Evolutionary conservation across 441 rosid genomes (phyloP).

Genomic region (Brassica hybrid): DNA sequence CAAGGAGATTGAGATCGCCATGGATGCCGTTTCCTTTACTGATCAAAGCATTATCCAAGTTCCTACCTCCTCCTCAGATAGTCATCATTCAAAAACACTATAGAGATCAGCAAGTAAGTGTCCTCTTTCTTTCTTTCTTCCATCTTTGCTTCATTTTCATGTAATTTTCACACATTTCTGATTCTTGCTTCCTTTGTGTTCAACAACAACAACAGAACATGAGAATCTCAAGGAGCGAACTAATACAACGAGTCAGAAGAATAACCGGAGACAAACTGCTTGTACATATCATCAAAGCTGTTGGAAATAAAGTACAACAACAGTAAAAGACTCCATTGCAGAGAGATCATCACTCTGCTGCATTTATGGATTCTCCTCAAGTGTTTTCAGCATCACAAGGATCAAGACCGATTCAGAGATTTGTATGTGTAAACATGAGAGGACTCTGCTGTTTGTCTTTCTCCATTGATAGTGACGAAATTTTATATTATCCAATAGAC

Average conservation of each 20-base stretch:
- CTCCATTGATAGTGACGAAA: slow-evolving; percentile 29
- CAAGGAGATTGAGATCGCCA: slow-evolving; percentile 58
- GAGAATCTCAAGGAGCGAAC: slow-evolving; percentile 65
- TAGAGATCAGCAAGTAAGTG: slow-evolving; percentile 59
- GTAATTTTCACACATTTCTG: slow-evolving; percentile 14
- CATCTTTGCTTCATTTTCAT: neutral
- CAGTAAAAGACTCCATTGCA: slow-evolving; percentile 21
- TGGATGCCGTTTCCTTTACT: slow-evolving; percentile 81
- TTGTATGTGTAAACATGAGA: slow-evolving; percentile 11
- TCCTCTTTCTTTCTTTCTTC: neutral
- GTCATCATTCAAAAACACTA: slow-evolving; percentile 57
- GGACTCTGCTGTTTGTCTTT: neutral
- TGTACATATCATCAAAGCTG: slow-evolving; percentile 67
- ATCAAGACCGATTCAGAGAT: slow-evolving; percentile 3
- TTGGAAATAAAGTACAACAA: slow-evolving; percentile 52
- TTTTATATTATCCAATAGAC: neutral
- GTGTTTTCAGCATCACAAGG: neutral
- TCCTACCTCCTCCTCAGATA: slow-evolving; percentile 54
- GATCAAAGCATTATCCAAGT: slow-evolving; percentile 65
- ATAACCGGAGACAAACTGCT: slow-evolving; percentile 76
- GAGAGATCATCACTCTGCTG: slow-evolving; percentile 4
- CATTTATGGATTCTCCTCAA: slow-evolving; percentile 4
- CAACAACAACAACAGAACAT: slow-evolving; percentile 52
- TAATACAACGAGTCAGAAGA: slow-evolving; percentile 59
- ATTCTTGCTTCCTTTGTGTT: neutral